A percentile compares a stretch with the other conserved stretches of the same genome.
These are phyloP conservation scores for Trametes coccinea DNA, from an alignment of 768 basidiomycete genomes.

Conservation along the genomic window DNA sequence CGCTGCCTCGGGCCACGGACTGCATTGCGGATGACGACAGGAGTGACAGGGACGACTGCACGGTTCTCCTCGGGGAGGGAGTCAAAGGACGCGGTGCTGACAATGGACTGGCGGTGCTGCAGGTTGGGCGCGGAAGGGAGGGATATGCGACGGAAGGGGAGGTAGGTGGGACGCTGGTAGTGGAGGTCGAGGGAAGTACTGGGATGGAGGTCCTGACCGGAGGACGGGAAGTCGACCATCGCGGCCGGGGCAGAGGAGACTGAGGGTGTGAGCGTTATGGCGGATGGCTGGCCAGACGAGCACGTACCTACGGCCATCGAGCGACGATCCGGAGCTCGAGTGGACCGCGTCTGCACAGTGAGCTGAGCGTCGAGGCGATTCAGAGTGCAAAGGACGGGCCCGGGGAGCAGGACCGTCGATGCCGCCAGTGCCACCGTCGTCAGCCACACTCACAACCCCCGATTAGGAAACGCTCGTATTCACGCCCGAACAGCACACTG, in stretches of 20 bases:
- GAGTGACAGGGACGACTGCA: slow-evolving; percentile 30
- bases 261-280: background rate
- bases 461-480: slow-evolving; percentile 13
- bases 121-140: slow-evolving; percentile 42
- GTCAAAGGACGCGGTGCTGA: slow-evolving; percentile 73
- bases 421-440: slow-evolving; percentile 25
- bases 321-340: background rate
- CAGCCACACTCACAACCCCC: slow-evolving; percentile 19
- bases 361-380: slow-evolving; percentile 2
- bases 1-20: slow-evolving; percentile 30
- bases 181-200: slow-evolving; percentile 21
- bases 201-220: slow-evolving; percentile 18
- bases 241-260: slow-evolving; percentile 20
- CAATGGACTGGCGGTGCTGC: slow-evolving; percentile 61
- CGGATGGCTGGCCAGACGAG: background rate
- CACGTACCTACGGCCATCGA: slow-evolving; percentile 22
- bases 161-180: slow-evolving; percentile 51
- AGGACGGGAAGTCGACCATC: slow-evolving; percentile 33
- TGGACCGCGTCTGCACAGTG: background rate
- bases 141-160: slow-evolving; percentile 48
- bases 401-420: background rate
- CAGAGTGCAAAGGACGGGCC: too few species aligned
- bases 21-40: slow-evolving; percentile 37
- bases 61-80: slow-evolving; percentile 60
- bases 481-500: background rate